Conservation (phyloP, 352 stramenopile genomes). For the Aphanomyces euteiches region DNA sequence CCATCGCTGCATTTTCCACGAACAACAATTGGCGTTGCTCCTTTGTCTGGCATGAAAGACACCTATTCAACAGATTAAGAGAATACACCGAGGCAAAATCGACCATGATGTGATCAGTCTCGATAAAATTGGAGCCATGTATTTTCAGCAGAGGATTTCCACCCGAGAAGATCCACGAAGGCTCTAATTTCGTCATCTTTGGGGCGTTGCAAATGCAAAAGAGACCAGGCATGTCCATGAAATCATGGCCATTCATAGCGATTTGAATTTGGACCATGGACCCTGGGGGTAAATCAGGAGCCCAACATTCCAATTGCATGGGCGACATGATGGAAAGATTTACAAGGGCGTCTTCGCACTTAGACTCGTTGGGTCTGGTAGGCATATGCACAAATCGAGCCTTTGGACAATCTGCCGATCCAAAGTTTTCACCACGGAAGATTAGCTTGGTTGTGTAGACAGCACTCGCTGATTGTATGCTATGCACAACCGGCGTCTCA, state of each 20-base stretch:
- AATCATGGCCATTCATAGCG: conserved; percentile 28
- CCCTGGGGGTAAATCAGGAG: conserved; percentile 28
- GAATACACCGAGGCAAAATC: not conserved
- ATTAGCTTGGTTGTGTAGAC: conserved; percentile 29
- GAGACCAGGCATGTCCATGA: conserved; percentile 21
- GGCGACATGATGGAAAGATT: conserved; percentile 17
- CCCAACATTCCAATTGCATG: conserved; percentile 18
- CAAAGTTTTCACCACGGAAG: conserved; percentile 26
- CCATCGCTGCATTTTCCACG: conserved; percentile 11
- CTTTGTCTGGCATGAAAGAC: conserved; percentile 17
- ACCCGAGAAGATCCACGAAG: conserved; percentile 20
- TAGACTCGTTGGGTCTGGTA: not conserved
- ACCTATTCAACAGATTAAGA: not conserved
- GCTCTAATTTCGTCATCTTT: conserved; percentile 15
- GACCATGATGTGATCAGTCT: conserved; percentile 21
- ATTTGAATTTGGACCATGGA: conserved; percentile 23
- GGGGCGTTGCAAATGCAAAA: conserved; percentile 20
- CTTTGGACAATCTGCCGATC: conserved; percentile 4
- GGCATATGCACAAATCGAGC: conserved; percentile 22
- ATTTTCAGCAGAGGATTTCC: conserved; percentile 19
- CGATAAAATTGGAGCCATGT: conserved; percentile 23
- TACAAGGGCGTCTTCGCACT: conserved; percentile 12
- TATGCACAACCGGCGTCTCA: conserved; percentile 23
- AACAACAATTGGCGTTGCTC: not conserved
- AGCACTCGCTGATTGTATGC: conserved; percentile 20